phyloP scores from a whole-genome alignment of 78 protist species.

The Dictyostelium citrinum region DNA sequence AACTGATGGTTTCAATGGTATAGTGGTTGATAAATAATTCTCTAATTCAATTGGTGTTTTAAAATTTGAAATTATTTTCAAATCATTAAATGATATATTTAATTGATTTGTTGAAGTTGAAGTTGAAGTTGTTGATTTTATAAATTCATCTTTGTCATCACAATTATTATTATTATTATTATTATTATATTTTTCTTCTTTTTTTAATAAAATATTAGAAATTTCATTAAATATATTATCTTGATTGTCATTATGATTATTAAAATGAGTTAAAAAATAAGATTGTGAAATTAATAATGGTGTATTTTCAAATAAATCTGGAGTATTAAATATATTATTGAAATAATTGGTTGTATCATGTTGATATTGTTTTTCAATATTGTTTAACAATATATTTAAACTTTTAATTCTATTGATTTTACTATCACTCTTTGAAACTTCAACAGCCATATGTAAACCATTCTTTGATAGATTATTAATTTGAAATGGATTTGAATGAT shows the following conservation, averaged over 20 bases:
- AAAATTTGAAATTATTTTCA: neutral
- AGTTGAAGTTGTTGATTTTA: neutral
- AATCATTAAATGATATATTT: neutral
- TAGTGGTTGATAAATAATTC: neutral
- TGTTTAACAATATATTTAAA: neutral
- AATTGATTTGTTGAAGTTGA: neutral
- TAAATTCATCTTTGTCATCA: neutral
- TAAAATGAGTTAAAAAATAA: neutral
- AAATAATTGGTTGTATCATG: neutral
- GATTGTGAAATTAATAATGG: neutral
- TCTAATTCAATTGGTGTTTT: neutral
- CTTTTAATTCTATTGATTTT: neutral
- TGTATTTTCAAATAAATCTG: slow-evolving; percentile 6
- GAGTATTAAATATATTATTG: neutral
- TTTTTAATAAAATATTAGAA: neutral
- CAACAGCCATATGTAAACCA: neutral
- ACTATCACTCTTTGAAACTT: neutral
- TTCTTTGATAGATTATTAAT: neutral
- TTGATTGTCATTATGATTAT: neutral
- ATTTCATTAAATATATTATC: neutral
- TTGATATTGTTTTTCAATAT: neutral
- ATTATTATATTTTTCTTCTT: neutral
- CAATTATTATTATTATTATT: too few relatives aligned
- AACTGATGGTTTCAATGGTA: neutral
- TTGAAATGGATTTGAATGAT: neutral